Evolutionary conservation across 2,329 filamentous ascomycete species (phyloP).

Genomic region (Madurella fahalii): DNA sequence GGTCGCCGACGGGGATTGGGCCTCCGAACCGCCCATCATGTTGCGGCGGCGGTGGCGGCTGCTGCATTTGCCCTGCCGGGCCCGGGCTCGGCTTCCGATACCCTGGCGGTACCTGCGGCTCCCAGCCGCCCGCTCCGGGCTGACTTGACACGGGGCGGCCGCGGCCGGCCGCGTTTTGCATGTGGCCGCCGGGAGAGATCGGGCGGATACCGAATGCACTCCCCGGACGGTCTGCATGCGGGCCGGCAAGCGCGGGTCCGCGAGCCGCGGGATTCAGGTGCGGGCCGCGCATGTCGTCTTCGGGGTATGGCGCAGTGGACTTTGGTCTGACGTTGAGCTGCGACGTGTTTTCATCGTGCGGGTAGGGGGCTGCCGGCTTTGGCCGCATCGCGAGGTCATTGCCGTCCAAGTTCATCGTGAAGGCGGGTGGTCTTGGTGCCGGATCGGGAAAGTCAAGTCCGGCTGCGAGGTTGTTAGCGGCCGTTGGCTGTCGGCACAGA

Average conservation of each 20-base stretch:
- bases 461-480: conserved; percentile 37
- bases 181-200: conserved; percentile 35
- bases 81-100: conserved; percentile 42
- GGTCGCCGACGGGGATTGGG: conserved; percentile 33
- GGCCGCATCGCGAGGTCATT: conserved; percentile 38
- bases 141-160: conserved; percentile 39
- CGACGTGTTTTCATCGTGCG: conserved; percentile 60
- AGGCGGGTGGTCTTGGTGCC: conserved; percentile 46
- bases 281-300: conserved; percentile 43
- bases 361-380: conserved; percentile 63
- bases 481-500: conserved; percentile 28
- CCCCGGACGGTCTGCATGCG: conserved; percentile 45
- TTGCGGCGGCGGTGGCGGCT: conserved; percentile 16
- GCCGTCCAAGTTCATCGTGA: conserved; percentile 46
- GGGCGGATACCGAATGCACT: conserved; percentile 54
- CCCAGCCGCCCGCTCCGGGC: conserved; percentile 42
- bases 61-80: conserved; percentile 20
- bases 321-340: conserved; percentile 44
- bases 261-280: conserved; percentile 47
- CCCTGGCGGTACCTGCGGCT: conserved; percentile 38
- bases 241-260: conserved; percentile 44
- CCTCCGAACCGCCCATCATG: conserved; percentile 22
- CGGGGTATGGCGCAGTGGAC: conserved; percentile 50
- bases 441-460: conserved; percentile 45
- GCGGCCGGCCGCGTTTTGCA: conserved; percentile 41